Evolutionary conservation across 169 alveolate species (phyloP).

Genomic region (Sarcocystis neurona): DNA sequence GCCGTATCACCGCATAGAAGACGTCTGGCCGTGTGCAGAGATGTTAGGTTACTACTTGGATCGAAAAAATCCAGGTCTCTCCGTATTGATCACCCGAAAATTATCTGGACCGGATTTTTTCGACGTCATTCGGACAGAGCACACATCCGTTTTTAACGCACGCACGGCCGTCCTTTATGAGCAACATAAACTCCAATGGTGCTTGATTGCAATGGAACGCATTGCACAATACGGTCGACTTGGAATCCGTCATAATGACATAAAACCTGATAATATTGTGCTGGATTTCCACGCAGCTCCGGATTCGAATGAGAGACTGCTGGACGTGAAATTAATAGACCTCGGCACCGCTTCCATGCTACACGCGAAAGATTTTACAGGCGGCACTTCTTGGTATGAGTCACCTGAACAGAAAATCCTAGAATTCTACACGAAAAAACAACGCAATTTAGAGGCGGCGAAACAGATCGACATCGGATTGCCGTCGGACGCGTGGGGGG

Average conservation of each 20-base stretch:
- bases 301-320: constrained; percentile 71
- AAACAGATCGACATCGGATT: constrained; percentile 75
- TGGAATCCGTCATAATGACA: constrained; percentile 85
- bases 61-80: constrained; percentile 79
- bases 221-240: constrained; percentile 79
- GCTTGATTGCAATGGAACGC: constrained; percentile 81
- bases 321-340: constrained; percentile 83
- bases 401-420: constrained; percentile 85
- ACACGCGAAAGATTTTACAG: constrained; percentile 82
- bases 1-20: constrained; percentile 68
- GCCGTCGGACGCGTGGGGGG: constrained; percentile 87
- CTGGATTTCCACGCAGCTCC: constrained; percentile 77
- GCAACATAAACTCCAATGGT: constrained; percentile 84
- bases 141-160: constrained; percentile 70
- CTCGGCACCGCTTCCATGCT: constrained; percentile 88
- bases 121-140: constrained; percentile 81
- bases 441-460: constrained; percentile 76
- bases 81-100: constrained; percentile 79
- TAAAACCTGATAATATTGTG: constrained; percentile 85
- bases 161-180: constrained; percentile 80
- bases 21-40: constrained; percentile 87
- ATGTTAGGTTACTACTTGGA: constrained; percentile 83
- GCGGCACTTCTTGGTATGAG: constrained; percentile 89
- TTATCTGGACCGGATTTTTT: constrained; percentile 86
- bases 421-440: constrained; percentile 82